Evolutionary conservation across 2,329 filamentous ascomycete genomes (phyloP), one percentile per base, ranked within the genome.

Genomic region (Fragosphaeria purpurea): DNA sequence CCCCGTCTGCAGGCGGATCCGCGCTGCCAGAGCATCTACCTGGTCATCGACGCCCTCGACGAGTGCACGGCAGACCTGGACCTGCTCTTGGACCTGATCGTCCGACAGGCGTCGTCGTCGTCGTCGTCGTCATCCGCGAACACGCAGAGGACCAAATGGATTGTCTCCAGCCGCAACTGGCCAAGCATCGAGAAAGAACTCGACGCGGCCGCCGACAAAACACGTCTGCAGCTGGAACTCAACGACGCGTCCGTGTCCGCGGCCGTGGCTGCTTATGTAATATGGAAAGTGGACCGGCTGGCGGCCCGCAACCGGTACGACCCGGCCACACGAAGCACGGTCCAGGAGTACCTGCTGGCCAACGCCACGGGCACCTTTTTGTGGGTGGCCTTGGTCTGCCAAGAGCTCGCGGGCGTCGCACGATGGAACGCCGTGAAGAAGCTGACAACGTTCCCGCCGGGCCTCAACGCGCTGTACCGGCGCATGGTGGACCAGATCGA

Each of bases 41-140:
- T 76, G 4, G 53, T 76, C 3, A 60, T 77, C 35, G 70, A 76
- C 57, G 71, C 67, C 2, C 67, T 77, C 0, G 70, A 77, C 52
- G 71, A 77, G 55, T 76, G 72, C 53, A 44, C 22, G 1, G 7
- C 30, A 7, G 54, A 43, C 38, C 52, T 32, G 7, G 6, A 44
- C 3, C 37, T 58, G 40, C 66, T 74, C 37, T 59, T 72, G 7
- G 46, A 64, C 4, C 57, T 72, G 5, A 62, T 74, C 41, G 47
- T 52, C 10, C 45, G 60, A 3, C 56, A 37, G 35, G 35, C 35
- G 35, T 37, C 35, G 7, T 7, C 35, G 7, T 7, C 35, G 7
- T 7, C 35, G 7, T 7, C 35, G 35, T 7, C 7, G 7, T 7
- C 7, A 7, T 7, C 7, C 35, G 35, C 7, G 7, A 7, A 3